A percentile compares a stretch with the other conserved stretches of the same genome.
Conservation (phyloP, 345 rosid species). For the Eucalyptus erythrocorys region DNA sequence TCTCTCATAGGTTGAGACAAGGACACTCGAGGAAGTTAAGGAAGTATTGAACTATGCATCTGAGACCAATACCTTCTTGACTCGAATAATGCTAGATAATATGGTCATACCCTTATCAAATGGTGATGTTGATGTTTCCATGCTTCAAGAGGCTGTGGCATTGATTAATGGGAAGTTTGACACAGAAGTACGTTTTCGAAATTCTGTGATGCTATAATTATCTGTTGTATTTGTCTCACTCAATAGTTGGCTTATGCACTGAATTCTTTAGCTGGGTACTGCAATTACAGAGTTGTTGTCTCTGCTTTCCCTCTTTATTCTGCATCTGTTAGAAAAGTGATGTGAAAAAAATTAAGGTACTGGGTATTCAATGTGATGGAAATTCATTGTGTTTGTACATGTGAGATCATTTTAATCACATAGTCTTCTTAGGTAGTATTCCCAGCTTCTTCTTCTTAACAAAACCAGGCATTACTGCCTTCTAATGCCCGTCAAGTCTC, state of each 20-base stretch:
- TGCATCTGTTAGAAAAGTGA: not conserved
- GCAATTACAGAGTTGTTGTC: not conserved
- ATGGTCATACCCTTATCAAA: slow-evolving; percentile 82
- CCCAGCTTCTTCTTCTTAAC: not conserved
- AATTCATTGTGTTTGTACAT: not conserved
- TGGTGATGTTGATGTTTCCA: slow-evolving; percentile 77
- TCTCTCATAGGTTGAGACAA: slow-evolving; percentile 62
- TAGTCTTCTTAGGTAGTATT: not conserved
- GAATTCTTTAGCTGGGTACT: not conserved
- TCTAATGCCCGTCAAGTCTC: not conserved
- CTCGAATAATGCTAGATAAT: slow-evolving; percentile 91
- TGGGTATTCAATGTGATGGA: not conserved
- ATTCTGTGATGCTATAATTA: not conserved
- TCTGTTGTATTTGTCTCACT: not conserved
- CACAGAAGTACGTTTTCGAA: slow-evolving; percentile 46
- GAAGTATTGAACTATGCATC: slow-evolving; percentile 56
- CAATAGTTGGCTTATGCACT: not conserved
- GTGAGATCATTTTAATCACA: not conserved
- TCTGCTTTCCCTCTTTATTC: not conserved
- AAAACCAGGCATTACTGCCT: not conserved
- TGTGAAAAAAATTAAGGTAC: not conserved
- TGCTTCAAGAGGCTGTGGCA: slow-evolving; percentile 75
- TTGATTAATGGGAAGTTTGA: slow-evolving; percentile 64
- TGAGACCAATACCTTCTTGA: slow-evolving; percentile 41
- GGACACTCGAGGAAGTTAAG: slow-evolving; percentile 76